Base-by-base conservation (phyloP, 164 flowering plant species). In the Piper betle region DNA sequence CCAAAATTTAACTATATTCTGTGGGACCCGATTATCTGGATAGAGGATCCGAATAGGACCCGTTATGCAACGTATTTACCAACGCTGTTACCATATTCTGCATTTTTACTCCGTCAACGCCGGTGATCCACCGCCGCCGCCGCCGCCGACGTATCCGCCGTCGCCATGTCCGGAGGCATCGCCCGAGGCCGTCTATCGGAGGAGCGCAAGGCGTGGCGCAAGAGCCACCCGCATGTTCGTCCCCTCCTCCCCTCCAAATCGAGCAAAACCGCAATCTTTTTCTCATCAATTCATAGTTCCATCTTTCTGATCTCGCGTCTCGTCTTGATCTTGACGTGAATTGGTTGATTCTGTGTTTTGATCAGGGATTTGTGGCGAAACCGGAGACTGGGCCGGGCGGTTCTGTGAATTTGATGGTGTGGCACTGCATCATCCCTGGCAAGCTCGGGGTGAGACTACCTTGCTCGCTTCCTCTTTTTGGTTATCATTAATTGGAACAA, bases 341-440 rank as follows among this genome's bases (percentile, higher is more conserved):
- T 61, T 54, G 61, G 62, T 37, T 43, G 57, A 0, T 46, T 63
- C 42, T 62, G 50, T 19, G 42, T 19, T 18, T 20, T 25, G 8
- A 40, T 17, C 75, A 88, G 96, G 96, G 96, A 70, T 86, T 88
- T 59, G 93, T 86, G 16, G 96, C 96, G 5, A 86, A 80, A 73
- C 96, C 91, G 16, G 96, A 86, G 72, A 80, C 91, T 0, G 53
- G 52, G n/a, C 66, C 82, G 0, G 96, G 86, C 73, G 96, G 96
- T 6, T 68, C 85, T 4, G 83, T 86, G 8, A 84, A 88, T 79
- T 62, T 88, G 80, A 84, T 88, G 91, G 76, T 78, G 53, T 88
- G 96, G 96, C 83, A 86, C 62, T 88, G 96, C 74, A 76, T 73
- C 17, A 88, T 88, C 57, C 96, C 96, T 64, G 96, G 93, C 6